A percentile compares a stretch with the other conserved stretches of the same genome.
These are phyloP conservation scores for Leccinum brunneo-olivaceum DNA, from an alignment of 1,284 basidiomycete genomes.

Conservation along the genomic window DNA sequence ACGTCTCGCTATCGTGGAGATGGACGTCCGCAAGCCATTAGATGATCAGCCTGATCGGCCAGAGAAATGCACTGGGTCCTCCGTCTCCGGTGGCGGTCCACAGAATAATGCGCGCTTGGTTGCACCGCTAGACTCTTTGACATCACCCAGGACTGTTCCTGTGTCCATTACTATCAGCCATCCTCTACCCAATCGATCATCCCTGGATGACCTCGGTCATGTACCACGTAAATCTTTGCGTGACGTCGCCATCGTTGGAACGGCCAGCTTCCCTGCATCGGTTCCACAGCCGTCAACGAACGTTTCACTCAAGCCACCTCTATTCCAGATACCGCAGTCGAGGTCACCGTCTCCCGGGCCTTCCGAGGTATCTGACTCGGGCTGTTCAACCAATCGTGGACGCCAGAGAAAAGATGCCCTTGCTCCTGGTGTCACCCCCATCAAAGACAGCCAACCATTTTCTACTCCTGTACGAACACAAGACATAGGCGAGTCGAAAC, in stretches of 20 bases:
- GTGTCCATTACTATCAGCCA: conserved; percentile 21
- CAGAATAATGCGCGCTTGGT: conserved; percentile 40
- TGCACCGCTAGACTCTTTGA: conserved; percentile 59
- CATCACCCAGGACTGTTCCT: conserved; percentile 47
- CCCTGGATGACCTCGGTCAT: conserved; percentile 37
- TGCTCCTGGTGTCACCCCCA: conserved; percentile 25
- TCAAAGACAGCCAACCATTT: conserved; percentile 26
- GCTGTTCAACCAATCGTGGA: conserved; percentile 23
- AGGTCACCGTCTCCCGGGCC: conserved; percentile 41
- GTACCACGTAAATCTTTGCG: conserved; percentile 38
- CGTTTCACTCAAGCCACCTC: conserved; percentile 34
- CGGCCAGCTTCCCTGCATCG: conserved; percentile 27
- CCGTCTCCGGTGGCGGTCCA: conserved; percentile 25
- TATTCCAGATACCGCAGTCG: conserved; percentile 49
- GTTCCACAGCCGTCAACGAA: conserved; percentile 23
- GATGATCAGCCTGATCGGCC: conserved; percentile 22
- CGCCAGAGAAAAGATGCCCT: conserved; percentile 33
- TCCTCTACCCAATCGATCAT: conserved; percentile 31
- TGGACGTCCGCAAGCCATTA: conserved; percentile 31
- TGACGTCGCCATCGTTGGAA: conserved; percentile 54
- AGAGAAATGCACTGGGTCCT: conserved; percentile 21
- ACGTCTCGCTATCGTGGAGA: conserved; percentile 58
- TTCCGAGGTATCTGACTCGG: conserved; percentile 31
- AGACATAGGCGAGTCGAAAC: conserved; percentile 51
- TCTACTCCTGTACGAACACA: conserved; percentile 40